These are phyloP conservation scores for Themeda triandra DNA, from an alignment of 176 grass and related monocot genomes.

Conservation along the genomic window DNA sequence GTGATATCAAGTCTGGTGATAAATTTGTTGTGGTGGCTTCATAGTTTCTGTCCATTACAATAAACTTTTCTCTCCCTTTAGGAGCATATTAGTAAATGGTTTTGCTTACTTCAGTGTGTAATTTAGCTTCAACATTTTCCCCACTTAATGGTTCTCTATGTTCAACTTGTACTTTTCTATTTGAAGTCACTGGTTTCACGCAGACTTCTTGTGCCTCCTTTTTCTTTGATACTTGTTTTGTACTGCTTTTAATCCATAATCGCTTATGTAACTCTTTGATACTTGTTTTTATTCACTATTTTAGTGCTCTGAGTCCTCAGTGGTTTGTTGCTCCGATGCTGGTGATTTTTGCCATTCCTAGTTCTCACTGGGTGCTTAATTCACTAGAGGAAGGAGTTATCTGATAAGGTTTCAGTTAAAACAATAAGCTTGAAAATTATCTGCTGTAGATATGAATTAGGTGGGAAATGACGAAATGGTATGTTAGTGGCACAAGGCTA, in stretches of 20 bases:
- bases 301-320: not conserved
- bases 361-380: not conserved
- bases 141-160: not conserved
- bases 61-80: not conserved
- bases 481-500: not conserved
- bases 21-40: too few species aligned
- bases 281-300: not conserved
- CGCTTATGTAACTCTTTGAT: not conserved
- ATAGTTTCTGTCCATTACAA: not conserved
- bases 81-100: too few species aligned
- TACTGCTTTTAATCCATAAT: not conserved
- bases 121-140: not conserved
- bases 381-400: not conserved
- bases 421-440: not conserved
- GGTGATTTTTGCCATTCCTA: not conserved
- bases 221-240: not conserved
- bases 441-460: not conserved
- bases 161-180: not conserved
- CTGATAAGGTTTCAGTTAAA: not conserved
- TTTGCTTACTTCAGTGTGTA: not conserved
- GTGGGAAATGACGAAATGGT: not conserved
- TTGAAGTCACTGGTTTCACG: not conserved
- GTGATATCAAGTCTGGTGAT: not conserved
- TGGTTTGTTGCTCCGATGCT: not conserved
- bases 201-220: not conserved